Evolutionary conservation across 129 eudicot species (phyloP).

Genomic region (Flaveria robusta): DNA sequence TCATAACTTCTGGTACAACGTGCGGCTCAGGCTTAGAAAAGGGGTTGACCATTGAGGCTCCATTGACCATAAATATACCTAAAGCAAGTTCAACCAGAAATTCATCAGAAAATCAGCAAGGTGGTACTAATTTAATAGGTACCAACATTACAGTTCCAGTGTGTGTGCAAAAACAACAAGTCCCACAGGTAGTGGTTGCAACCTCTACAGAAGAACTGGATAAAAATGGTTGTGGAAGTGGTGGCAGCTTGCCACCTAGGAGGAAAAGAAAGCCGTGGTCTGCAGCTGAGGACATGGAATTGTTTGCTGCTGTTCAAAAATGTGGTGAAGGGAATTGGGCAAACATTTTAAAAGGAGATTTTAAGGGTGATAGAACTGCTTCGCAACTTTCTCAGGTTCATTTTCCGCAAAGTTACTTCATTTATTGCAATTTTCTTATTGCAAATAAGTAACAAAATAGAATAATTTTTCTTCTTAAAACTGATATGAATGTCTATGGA

Average conservation of each 20-base stretch:
- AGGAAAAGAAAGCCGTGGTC: conserved; percentile 80
- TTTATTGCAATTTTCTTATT: not conserved
- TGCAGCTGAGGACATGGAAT: conserved; percentile 65
- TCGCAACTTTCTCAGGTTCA: conserved; percentile 84
- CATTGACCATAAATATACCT: conserved; percentile 81
- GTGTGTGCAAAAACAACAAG: conserved; percentile 60
- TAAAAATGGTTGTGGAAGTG: conserved; percentile 41
- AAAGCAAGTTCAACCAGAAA: conserved; percentile 42
- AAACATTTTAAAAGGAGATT: conserved; percentile 65
- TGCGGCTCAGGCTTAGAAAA: conserved; percentile 52
- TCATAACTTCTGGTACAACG: conserved; percentile 64
- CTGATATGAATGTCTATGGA: no score
- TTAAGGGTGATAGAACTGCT: conserved; percentile 74
- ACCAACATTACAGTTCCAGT: conserved; percentile 72
- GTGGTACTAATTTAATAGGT: conserved; percentile 42
- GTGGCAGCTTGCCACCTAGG: conserved; percentile 52
- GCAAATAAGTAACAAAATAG: not conserved
- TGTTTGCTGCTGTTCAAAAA: conserved; percentile 79
- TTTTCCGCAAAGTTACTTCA: not conserved
- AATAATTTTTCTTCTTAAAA: not conserved
- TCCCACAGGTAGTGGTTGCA: conserved; percentile 44
- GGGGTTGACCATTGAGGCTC: conserved; percentile 76
- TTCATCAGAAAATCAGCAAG: conserved; percentile 50
- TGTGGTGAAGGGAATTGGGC: conserved; percentile 96
- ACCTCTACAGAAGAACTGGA: conserved; percentile 51